A percentile compares a stretch with the other conserved stretches of the same genome.
Conservation (phyloP, 169 alveolate species). For the Miamiensis avidus region DNA sequence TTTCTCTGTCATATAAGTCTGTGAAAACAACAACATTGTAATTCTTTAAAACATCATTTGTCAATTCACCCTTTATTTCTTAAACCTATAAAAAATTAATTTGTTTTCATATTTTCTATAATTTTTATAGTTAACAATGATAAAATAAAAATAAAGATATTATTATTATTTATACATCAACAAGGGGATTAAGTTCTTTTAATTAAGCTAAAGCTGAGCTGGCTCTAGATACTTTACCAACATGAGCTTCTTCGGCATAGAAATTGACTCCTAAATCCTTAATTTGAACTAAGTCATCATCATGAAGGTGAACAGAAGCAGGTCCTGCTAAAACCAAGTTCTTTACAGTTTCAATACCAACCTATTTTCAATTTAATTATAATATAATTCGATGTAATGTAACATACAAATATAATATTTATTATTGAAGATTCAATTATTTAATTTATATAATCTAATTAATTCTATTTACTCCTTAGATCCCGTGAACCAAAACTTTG, state of each 20-base stretch:
- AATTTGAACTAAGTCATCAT: slow-evolving; percentile 79
- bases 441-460: neutral
- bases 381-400: neutral
- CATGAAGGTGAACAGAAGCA: slow-evolving; percentile 89
- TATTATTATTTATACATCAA: slow-evolving; percentile 56
- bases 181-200: slow-evolving; percentile 93
- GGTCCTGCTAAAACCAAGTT: slow-evolving; percentile 97
- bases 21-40: slow-evolving; percentile 77
- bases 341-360: slow-evolving; percentile 92
- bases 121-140: too few species aligned
- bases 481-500: slow-evolving; percentile 93
- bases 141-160: too few species aligned
- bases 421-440: too few species aligned
- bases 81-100: slow-evolving; percentile 23
- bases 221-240: slow-evolving; percentile 73
- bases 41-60: slow-evolving; percentile 65
- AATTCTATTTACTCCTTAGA: slow-evolving; percentile 86
- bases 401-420: neutral
- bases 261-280: slow-evolving; percentile 95
- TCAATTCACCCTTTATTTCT: slow-evolving; percentile 45
- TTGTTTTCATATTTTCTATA: too few species aligned
- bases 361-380: too few species aligned
- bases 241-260: slow-evolving; percentile 90
- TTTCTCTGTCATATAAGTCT: slow-evolving; percentile 61
- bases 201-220: slow-evolving; percentile 88